A percentile compares a stretch with the other conserved stretches of the same genome.
phyloP scores from a whole-genome alignment of 139 green algal species.

The Pycnococcus provasolii region DNA sequence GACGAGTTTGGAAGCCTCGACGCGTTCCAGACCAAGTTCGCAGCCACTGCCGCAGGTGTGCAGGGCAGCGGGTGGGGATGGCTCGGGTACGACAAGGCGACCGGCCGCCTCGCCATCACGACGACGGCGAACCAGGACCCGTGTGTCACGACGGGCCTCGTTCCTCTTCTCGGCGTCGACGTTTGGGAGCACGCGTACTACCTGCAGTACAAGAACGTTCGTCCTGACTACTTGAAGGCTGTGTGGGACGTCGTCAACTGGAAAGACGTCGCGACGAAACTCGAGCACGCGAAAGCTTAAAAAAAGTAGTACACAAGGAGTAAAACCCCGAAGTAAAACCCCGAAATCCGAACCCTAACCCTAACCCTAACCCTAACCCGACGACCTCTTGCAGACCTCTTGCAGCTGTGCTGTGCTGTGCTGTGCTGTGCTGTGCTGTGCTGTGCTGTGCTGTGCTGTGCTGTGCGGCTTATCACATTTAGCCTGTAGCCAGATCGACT shows the following conservation, averaged over 20 bases:
- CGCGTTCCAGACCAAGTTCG: slow-evolving; percentile 61
- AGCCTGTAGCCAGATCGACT: no score
- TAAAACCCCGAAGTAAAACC: no score
- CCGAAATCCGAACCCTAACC: no score
- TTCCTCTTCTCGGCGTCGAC: slow-evolving; percentile 87
- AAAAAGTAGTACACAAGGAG: no score
- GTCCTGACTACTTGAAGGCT: slow-evolving; percentile 87
- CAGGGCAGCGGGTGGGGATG: slow-evolving; percentile 93
- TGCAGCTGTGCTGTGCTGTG: no score
- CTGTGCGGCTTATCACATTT: no score
- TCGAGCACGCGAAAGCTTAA: slow-evolving; percentile 40
- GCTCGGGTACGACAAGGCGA: slow-evolving; percentile 73
- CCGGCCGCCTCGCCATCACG: slow-evolving; percentile 51
- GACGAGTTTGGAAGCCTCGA: slow-evolving; percentile 80
- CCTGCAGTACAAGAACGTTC: slow-evolving; percentile 86
- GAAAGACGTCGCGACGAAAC: slow-evolving; percentile 67
- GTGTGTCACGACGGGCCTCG: slow-evolving; percentile 48
- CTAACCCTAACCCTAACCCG: no score
- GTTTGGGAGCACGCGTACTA: slow-evolving; percentile 63
- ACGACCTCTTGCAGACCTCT: no score
- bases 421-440: no score
- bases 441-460: no score
- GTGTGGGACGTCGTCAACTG: slow-evolving; percentile 97
- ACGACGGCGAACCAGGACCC: slow-evolving; percentile 77
- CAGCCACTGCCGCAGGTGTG: slow-evolving; percentile 59